A percentile compares a stretch with the other conserved stretches of the same genome.
Conservation (phyloP, 768 basidiomycete species). For the Phylloporus arenicola region DNA sequence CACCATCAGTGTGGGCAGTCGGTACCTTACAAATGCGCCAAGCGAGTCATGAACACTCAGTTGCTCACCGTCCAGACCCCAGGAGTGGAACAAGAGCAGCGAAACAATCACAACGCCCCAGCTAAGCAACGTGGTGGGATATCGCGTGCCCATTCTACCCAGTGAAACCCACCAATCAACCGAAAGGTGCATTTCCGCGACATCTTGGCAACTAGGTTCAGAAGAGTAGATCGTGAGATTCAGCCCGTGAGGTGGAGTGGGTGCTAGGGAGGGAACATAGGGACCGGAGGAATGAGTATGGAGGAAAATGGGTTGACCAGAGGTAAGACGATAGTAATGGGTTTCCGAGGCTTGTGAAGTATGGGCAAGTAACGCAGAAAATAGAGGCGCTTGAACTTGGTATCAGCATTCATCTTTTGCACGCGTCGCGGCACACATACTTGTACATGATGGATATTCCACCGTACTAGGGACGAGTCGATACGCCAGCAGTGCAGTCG, state of each 20-base stretch:
- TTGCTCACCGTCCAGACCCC: conserved; percentile 33
- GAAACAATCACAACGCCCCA: conserved; percentile 74
- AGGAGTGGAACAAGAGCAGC: conserved; percentile 50
- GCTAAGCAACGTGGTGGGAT: conserved; percentile 61
- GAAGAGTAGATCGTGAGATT: conserved; percentile 57
- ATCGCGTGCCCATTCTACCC: conserved; percentile 68
- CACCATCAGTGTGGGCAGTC: conserved; percentile 40
- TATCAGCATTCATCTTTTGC: conserved; percentile 4
- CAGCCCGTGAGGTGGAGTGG: conserved; percentile 33
- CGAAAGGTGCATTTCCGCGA: conserved; percentile 40
- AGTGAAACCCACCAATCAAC: conserved; percentile 70
- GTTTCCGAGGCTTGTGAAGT: conserved; percentile 55
- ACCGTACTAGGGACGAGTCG: conserved; percentile 36
- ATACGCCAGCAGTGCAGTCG: conserved; percentile 64
- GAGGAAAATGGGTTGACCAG: conserved; percentile 33
- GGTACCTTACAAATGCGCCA: conserved; percentile 34
- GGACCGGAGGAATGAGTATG: conserved; percentile 70
- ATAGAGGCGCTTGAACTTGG: conserved; percentile 39
- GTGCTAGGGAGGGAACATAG: conserved; percentile 38
- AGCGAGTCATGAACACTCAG: conserved; percentile 51
- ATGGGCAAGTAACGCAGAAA: conserved; percentile 66
- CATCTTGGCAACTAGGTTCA: conserved; percentile 42
- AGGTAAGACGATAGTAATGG: conserved; percentile 56
- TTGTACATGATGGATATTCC: conserved; percentile 22
- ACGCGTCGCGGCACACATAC: conserved; percentile 13